These are phyloP conservation scores for Aspergillus neotritici DNA, from an alignment of 2,329 filamentous ascomycete species.

Conservation along the genomic window DNA sequence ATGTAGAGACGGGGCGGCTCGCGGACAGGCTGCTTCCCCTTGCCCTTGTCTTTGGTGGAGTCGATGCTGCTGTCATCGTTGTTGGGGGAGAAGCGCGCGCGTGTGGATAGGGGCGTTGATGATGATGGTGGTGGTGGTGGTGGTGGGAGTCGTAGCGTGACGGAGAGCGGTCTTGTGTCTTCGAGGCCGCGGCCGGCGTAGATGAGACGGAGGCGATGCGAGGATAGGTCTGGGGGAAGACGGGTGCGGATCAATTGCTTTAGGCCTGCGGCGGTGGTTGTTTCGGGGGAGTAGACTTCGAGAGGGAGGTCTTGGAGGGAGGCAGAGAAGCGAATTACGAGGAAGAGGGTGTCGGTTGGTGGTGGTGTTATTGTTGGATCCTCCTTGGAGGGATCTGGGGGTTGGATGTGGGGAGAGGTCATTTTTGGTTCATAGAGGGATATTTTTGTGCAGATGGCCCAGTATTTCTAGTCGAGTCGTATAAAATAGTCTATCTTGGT, in stretches of 20 bases:
- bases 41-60: constrained; percentile 32
- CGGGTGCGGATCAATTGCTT: constrained; percentile 75
- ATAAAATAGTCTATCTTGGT: too few relatives aligned
- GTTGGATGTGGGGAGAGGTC: constrained; percentile 14
- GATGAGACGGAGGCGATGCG: constrained; percentile 77
- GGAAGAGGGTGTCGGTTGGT: constrained; percentile 47
- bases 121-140: constrained; percentile 55
- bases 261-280: constrained; percentile 68
- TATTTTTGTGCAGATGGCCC: neutral
- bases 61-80: constrained; percentile 15
- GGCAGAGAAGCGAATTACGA: constrained; percentile 87
- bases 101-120: constrained; percentile 41
- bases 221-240: constrained; percentile 57
- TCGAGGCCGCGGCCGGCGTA: constrained; percentile 80
- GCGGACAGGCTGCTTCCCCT: constrained; percentile 62
- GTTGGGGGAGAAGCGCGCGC: constrained; percentile 7
- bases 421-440: constrained; percentile 8
- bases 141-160: constrained; percentile 60
- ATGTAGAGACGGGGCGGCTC: constrained; percentile 66
- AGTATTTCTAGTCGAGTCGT: too few relatives aligned
- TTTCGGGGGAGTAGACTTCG: constrained; percentile 61
- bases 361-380: constrained; percentile 1
- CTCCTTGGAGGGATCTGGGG: constrained; percentile 7
- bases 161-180: constrained; percentile 63
- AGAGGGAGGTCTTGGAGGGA: constrained; percentile 78